These are phyloP conservation scores for Leccinum aurantiacum DNA, from an alignment of 768 basidiomycete species.

Conservation along the genomic window DNA sequence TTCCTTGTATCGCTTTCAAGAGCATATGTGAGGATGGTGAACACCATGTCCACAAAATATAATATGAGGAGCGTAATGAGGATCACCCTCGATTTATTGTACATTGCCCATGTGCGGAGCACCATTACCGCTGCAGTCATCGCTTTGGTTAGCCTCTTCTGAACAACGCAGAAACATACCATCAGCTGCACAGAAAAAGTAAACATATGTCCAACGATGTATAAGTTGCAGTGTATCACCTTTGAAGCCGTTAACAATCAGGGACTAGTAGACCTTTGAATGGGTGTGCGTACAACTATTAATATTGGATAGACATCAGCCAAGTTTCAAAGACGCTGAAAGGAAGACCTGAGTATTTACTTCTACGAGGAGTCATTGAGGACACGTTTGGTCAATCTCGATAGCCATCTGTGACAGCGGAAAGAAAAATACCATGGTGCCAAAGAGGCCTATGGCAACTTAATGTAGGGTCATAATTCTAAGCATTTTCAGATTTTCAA, in stretches of 20 bases:
- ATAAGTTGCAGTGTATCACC: background rate
- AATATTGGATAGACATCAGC: background rate
- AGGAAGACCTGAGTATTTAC: no score
- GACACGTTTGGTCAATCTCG: no score
- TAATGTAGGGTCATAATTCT: background rate
- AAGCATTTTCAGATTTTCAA: background rate
- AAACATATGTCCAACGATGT: background rate
- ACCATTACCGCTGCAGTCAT: background rate
- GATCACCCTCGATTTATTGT: background rate
- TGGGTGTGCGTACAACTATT: background rate
- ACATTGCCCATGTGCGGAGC: conserved; percentile 1
- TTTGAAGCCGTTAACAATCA: background rate
- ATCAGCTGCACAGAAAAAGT: background rate
- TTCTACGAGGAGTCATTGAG: no score
- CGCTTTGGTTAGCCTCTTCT: background rate
- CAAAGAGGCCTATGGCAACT: background rate
- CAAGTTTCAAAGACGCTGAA: no score
- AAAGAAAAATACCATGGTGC: background rate
- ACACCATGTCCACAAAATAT: background rate
- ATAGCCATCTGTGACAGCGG: background rate
- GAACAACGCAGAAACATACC: background rate
- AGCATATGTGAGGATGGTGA: background rate
- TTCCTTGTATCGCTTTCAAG: no score
- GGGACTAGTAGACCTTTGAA: background rate
- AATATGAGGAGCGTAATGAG: background rate